Evolutionary conservation across 1,139 yeast genomes (phyloP).

Genomic region (Taphrina populina): DNA sequence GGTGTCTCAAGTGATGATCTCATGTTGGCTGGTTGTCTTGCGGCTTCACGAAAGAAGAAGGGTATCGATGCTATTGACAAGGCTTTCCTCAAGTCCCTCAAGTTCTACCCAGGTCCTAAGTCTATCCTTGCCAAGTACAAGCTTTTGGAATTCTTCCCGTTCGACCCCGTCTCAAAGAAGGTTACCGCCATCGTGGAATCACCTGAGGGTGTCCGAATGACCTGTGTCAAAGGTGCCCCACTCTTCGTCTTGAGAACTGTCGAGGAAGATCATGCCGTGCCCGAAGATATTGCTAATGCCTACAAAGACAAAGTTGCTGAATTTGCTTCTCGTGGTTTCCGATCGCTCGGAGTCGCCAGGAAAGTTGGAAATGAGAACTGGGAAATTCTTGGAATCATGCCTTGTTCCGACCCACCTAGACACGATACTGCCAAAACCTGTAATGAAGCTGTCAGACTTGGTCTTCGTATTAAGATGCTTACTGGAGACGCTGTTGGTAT

Average conservation of each 20-base stretch:
- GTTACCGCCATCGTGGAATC: conserved; percentile 69
- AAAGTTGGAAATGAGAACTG: conserved; percentile 70
- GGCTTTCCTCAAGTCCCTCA: conserved; percentile 89
- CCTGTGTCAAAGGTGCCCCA: conserved; percentile 74
- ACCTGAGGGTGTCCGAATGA: conserved; percentile 64
- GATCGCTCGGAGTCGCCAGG: conserved; percentile 73
- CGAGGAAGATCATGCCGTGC: conserved; percentile 66
- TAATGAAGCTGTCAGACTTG: conserved; percentile 63
- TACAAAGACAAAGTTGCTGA: conserved; percentile 71
- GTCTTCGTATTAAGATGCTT: conserved; percentile 68
- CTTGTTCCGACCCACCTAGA: conserved; percentile 74
- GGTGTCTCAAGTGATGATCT: conserved; percentile 97
- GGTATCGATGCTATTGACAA: conserved; percentile 98
- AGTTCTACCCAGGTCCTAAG: conserved; percentile 61
- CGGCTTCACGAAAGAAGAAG: conserved; percentile 98
- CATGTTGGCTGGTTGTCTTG: conserved; percentile 97
- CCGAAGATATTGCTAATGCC: conserved; percentile 62
- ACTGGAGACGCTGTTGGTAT: conserved; percentile 77
- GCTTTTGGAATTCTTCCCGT: conserved; percentile 67
- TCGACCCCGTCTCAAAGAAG: conserved; percentile 71
- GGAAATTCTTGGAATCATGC: conserved; percentile 73
- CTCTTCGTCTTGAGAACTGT: conserved; percentile 68
- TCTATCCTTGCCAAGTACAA: conserved; percentile 64
- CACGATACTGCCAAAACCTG: conserved; percentile 70
- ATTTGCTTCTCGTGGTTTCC: conserved; percentile 71